Conservation (phyloP, 495 filamentous ascomycete genomes). For the Xylaria cubensis region DNA sequence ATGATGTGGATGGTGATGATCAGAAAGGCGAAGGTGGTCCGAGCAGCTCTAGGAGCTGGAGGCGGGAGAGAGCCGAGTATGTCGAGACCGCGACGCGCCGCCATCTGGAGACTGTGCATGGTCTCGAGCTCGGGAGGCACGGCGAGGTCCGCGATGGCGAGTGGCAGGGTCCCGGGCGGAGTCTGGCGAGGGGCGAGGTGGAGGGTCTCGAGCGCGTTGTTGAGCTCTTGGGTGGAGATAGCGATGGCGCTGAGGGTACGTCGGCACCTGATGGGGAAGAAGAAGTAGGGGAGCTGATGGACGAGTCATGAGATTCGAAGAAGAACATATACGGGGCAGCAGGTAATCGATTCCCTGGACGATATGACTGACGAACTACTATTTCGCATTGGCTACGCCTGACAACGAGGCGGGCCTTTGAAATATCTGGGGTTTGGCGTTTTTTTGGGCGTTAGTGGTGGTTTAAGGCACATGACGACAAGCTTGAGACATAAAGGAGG, state of each 20-base stretch:
- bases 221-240: conserved; percentile 45
- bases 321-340: background rate
- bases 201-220: conserved; percentile 59
- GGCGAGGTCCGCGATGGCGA: conserved; percentile 67
- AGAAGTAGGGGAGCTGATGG: conserved; percentile 36
- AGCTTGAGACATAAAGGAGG: background rate
- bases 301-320: conserved; percentile 35
- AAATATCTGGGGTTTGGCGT: conserved; percentile 15
- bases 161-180: conserved; percentile 55
- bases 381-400: background rate
- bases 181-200: conserved; percentile 54
- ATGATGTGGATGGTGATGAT: conserved; percentile 39
- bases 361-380: conserved; percentile 12
- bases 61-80: conserved; percentile 71
- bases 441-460: conserved; percentile 13
- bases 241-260: background rate
- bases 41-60: conserved; percentile 42
- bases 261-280: conserved; percentile 26
- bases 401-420: background rate
- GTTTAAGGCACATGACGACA: background rate
- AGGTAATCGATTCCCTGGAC: background rate
- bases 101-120: conserved; percentile 61
- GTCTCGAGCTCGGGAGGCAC: conserved; percentile 60
- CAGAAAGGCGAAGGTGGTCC: conserved; percentile 24
- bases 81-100: conserved; percentile 71